Base-by-base conservation (phyloP, 2,329 filamentous ascomycete genomes). In the Polychaeton citri region DNA sequence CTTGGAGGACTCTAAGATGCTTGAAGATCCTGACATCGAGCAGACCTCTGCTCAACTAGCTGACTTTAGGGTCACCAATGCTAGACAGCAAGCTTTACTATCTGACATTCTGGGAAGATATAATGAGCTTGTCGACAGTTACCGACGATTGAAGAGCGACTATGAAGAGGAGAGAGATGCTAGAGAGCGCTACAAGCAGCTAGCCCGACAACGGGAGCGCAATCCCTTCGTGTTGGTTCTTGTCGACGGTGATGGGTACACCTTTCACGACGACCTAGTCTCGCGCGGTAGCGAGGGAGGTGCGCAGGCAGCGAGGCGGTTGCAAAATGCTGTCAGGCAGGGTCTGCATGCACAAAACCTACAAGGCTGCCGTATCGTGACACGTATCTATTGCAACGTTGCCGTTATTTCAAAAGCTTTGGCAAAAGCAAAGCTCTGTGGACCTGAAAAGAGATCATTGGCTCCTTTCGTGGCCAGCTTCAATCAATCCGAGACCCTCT, bases 211-310 rank as follows among this genome's bases (percentile, higher is more conserved):
- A 19, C 48, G 64, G 47, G 58, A 71, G 17, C 64, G 68, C 15
- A 71, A 71, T 41, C 67, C 72, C 0, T 79, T 77, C 44, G 71
- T 72, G 1, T 59, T 79, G 2, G 67, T 79, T 5, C 57, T 79
- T 0, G 57, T 79, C 9, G 74, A 79, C 38, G 75, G 73, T 15
- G 73, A 79, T 52, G 71, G 70, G 33, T 77, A 76, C 45, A 47
- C 67, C 19, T 59, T 59, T 36, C 45, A 54, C 30, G 53, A 57
- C 21, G 45, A 49, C 21, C 43, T 57, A 1, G 41, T 55, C 26
- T 44, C 42, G 33, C 41, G 37, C 6, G 50, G 52, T 16, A 39
- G 42, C 2, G 59, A 63, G 26, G 75, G 74, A 10, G 75, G 75
- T 3, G 62, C 65, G 36, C 62, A 56, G 36, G 74, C 73, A 13